These are phyloP conservation scores for Durio zibethinus DNA, from an alignment of 345 rosid genomes.

Conservation along the genomic window DNA sequence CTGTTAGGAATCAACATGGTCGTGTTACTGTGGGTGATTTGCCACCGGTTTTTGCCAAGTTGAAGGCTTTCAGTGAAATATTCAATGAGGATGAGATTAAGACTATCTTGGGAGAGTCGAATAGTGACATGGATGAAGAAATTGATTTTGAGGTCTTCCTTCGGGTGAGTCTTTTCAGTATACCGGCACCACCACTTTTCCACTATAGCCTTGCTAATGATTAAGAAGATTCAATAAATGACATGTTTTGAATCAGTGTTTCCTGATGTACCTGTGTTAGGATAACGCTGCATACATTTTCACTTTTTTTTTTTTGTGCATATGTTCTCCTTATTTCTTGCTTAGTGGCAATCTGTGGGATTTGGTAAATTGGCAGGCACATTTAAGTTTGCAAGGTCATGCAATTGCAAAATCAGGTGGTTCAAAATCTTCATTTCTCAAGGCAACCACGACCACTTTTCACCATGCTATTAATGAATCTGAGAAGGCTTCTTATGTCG, in stretches of 20 bases:
- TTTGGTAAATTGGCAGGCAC: conserved; percentile 49
- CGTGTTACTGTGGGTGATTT: conserved; percentile 36
- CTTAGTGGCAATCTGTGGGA: neutral
- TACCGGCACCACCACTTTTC: neutral
- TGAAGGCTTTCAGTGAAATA: conserved; percentile 65
- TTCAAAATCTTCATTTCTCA: conserved; percentile 68
- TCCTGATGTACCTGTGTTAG: neutral
- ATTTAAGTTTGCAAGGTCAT: conserved; percentile 60
- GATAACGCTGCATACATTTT: neutral
- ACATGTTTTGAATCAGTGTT: neutral
- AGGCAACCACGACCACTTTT: conserved; percentile 80
- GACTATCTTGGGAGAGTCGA: conserved; percentile 52
- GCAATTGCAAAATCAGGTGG: conserved; percentile 62
- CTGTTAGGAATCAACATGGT: conserved; percentile 45
- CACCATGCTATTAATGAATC: conserved; percentile 85
- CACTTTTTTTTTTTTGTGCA: neutral
- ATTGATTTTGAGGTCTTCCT: conserved; percentile 86
- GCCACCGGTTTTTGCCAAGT: conserved; percentile 60
- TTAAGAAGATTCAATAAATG: neutral
- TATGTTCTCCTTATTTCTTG: neutral
- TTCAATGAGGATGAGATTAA: conserved; percentile 64
- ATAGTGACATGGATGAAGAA: conserved; percentile 45
- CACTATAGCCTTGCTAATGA: neutral
- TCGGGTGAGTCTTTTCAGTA: conserved; percentile 47
- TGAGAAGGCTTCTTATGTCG: conserved; percentile 90